Evolutionary conservation across 2,329 filamentous ascomycete genomes (phyloP), one percentile per base, ranked within the genome.

Genomic region (Canariomyces notabilis): DNA sequence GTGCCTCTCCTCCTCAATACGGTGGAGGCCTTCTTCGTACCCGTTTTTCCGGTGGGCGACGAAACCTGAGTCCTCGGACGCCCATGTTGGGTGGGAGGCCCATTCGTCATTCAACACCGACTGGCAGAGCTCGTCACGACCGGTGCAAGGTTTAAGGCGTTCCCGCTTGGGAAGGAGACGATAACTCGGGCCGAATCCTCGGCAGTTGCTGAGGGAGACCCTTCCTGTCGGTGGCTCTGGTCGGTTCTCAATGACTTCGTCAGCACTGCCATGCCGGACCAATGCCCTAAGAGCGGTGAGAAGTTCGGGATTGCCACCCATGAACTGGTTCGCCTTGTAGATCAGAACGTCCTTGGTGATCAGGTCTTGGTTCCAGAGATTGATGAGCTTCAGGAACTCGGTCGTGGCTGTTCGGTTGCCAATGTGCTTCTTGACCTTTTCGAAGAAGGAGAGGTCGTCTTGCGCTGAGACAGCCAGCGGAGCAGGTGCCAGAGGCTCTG

Each of bases 11-110:
- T 98, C 93, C 67, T 98, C 93, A 50, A 98, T 96, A 16, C 93
- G 79, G 63, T 98, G 93, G 7, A 98, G 79, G 23, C 87, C 87
- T 66, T 98, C 93, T 65, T 98, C 93, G 54, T 86, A 95, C 44
- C 85, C 81, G 59, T 98, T 98, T 77, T 98, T 98, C 52, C 91
- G 82, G 68, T 98, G 93, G 11, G 93, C 93, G 49, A 98, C 91
- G 59, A 98, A 98, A 0, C 93, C 93, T 36, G 88, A 95, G 62
- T 98, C 93, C 66, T 98, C 93, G 1, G 91, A 97, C 1, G 91
- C 93, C 93, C 93, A 98, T 0, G 93, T 98, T 3, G 93, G 93
- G 68, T 98, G 93, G 20, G 91, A 97, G 2, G 93, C 93, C 93
- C 93, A 98, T 57, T 96, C 88, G 58, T 98, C 93, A 56, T 98